Evolutionary conservation across 139 green algal species (phyloP), one percentile per base, ranked within the genome.

Genomic region (Picochlorum sp.): DNA sequence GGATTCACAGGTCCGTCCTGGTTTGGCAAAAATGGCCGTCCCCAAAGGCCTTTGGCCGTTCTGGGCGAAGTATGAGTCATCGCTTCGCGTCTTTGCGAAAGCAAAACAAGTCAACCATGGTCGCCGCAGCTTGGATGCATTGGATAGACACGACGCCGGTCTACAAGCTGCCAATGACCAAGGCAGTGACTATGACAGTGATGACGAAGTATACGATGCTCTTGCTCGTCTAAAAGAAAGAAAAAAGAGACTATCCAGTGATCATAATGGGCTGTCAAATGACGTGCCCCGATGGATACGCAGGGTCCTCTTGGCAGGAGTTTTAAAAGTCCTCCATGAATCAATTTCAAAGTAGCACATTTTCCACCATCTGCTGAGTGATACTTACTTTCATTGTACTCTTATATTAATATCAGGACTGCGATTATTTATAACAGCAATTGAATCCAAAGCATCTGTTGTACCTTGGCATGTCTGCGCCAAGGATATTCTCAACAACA

Each of bases 11-110:
- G 72, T 74, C 37, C 49, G 72, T 14, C 49, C 81, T 5, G 75
- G 79, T 50, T 67, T 92, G 5, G 57, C 71, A 54, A 92, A 92
- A 70, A 74, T 92, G 71, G 78, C 71, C 6, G 69, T 92, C 7
- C 77, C 78, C 45, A 85, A 87, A 61, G 83, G 70, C 23, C 71
- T 91, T 61, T 91, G 85, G 85, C 69, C 77, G 1, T 78, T 83
- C 52, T 76, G 83, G 31, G 68, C 77, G 45, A 74, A 72, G 37
- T 78, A 80, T 45, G 77, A 85, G 20, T 59, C 57, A 3, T 75
- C 73, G 0, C 62, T 85, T 14, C 34, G 60, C n/a, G 5, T 56
- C 20, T 66, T 66, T 57, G 60, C 13, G 10, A 31, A 66, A 6
- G 60, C 60, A 58, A 28, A 31, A 6, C n/a, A 49, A 15, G 51